Conservation (phyloP, 2,329 filamentous ascomycete genomes). For the Cladophialophora immunda region DNA sequence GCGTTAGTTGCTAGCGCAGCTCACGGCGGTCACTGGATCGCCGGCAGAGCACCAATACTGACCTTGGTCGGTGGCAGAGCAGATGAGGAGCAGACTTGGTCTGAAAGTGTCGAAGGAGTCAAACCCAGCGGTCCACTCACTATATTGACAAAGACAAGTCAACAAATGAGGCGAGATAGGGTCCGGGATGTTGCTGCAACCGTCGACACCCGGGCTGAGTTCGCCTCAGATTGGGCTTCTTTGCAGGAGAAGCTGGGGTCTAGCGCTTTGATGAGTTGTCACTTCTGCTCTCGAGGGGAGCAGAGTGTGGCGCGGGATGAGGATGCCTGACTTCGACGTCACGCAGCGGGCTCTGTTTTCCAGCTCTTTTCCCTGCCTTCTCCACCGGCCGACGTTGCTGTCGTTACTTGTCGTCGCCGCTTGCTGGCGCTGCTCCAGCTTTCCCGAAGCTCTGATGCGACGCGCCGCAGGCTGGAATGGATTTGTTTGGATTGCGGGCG, state of each 20-base stretch:
- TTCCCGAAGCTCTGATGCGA: constrained; percentile 35
- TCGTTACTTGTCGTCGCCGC: constrained; percentile 22
- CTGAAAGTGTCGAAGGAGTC: constrained; percentile 27
- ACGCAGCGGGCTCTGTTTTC: constrained; percentile 17
- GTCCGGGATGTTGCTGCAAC: constrained; percentile 29
- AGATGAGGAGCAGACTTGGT: constrained; percentile 21
- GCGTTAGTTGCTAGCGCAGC: constrained; percentile 56
- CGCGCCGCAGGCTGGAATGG: constrained; percentile 29
- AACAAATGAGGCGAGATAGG: constrained; percentile 38
- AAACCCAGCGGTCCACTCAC: constrained; percentile 32
- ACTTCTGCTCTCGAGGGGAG: constrained; percentile 32
- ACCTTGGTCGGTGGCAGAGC: constrained; percentile 21
- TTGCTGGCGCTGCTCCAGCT: constrained; percentile 21
- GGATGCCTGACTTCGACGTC: constrained; percentile 29
- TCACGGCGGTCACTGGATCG: constrained; percentile 53
- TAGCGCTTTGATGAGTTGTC: constrained; percentile 54
- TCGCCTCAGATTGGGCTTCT: constrained; percentile 52
- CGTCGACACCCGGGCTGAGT: constrained; percentile 33
- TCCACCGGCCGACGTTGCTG: constrained; percentile 4
- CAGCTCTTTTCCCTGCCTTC: constrained; percentile 24
- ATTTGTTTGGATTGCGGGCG: constrained; percentile 33
- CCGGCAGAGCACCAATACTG: constrained; percentile 38
- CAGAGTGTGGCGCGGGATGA: constrained; percentile 34
- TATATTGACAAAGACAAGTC: constrained; percentile 36
- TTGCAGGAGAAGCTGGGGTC: constrained; percentile 52